Conservation (phyloP, 495 filamentous ascomycete species). For the Podospora pseudocomata region DNA sequence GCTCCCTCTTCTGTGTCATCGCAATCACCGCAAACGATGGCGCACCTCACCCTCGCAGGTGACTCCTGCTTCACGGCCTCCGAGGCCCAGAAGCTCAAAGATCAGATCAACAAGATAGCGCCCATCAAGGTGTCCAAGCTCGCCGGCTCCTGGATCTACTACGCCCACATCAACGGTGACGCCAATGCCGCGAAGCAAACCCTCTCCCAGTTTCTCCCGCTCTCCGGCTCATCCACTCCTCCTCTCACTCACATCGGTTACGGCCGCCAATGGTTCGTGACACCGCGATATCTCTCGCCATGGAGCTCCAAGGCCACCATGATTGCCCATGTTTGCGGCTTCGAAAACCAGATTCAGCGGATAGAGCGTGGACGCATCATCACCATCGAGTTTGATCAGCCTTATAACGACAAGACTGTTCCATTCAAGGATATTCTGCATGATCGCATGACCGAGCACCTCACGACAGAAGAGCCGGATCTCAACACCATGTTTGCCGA, state of each 20-base stretch:
- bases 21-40: constrained; percentile 21
- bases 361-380: constrained; percentile 83
- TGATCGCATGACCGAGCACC: constrained; percentile 90
- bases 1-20: constrained; percentile 7
- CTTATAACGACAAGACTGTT: constrained; percentile 46
- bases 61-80: constrained; percentile 50
- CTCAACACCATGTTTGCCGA: constrained; percentile 75
- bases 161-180: constrained; percentile 42
- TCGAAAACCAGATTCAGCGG: constrained; percentile 66
- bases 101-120: constrained; percentile 43
- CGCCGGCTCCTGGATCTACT: constrained; percentile 51
- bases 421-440: constrained; percentile 69
- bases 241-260: constrained; percentile 33
- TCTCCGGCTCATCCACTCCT: constrained; percentile 23
- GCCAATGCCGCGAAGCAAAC: constrained; percentile 31
- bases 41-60: constrained; percentile 39
- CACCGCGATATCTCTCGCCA: constrained; percentile 86
- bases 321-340: constrained; percentile 87
- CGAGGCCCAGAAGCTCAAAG: constrained; percentile 48
- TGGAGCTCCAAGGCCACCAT: constrained; percentile 96
- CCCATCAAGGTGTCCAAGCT: constrained; percentile 41
- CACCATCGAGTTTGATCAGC: constrained; percentile 56
- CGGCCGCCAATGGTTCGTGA: constrained; percentile 56
- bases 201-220: constrained; percentile 42
- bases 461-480: constrained; percentile 62